These are phyloP conservation scores for Thelonectria blattea DNA, from an alignment of 2,329 filamentous ascomycete species.

Conservation along the genomic window DNA sequence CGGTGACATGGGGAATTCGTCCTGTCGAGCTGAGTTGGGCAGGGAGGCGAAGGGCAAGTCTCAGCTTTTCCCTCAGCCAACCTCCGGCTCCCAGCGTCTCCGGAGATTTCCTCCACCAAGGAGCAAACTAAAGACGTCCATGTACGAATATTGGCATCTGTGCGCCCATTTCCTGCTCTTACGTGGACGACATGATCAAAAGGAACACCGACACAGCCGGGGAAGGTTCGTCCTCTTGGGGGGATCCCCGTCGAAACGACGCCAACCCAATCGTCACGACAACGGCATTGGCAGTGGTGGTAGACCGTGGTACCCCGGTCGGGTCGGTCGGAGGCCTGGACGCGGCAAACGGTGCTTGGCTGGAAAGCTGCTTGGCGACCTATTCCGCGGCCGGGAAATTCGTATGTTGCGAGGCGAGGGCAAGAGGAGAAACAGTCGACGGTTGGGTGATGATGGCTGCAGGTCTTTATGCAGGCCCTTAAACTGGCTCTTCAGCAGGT, in stretches of 20 bases:
- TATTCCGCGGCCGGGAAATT: background rate
- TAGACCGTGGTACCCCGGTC: background rate
- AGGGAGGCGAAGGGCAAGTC: too few relatives aligned
- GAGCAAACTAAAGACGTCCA: background rate
- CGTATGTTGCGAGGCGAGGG: background rate
- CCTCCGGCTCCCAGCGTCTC: too few relatives aligned
- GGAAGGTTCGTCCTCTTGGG: background rate
- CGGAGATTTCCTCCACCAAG: too few relatives aligned
- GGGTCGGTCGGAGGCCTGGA: conserved; percentile 5
- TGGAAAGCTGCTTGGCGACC: conserved; percentile 8
- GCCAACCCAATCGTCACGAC: conserved; percentile 37
- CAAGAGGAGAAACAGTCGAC: background rate
- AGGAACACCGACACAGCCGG: background rate
- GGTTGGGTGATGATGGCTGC: background rate
- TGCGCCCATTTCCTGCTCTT: too few relatives aligned
- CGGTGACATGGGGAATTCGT: too few relatives aligned
- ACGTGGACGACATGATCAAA: too few relatives aligned
- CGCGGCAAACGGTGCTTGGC: background rate
- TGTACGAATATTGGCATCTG: background rate
- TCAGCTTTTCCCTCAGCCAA: too few relatives aligned
- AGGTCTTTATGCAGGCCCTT: background rate
- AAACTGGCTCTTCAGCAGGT: background rate
- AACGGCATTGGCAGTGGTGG: conserved; percentile 23
- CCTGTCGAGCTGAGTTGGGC: too few relatives aligned
- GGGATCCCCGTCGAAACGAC: conserved; percentile 27